Conservation (phyloP, 345 rosid genomes). For the Raphanus raphanistrum region DNA sequence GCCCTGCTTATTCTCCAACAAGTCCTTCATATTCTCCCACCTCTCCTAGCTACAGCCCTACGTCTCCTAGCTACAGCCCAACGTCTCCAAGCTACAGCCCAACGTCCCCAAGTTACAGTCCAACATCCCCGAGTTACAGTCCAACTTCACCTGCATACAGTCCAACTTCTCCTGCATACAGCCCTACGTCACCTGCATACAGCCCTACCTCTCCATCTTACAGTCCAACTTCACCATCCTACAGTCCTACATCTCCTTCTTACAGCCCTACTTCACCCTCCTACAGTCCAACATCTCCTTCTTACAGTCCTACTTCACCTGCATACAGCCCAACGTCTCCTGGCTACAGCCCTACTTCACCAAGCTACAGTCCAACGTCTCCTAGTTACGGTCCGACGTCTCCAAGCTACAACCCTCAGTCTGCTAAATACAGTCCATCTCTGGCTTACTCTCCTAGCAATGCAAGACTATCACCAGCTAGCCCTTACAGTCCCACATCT, state of each 20-base stretch:
- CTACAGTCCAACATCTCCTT: constrained; percentile 77
- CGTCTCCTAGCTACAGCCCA: background rate
- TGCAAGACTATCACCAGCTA: constrained; percentile 79
- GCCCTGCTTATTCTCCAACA: background rate
- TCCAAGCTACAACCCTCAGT: constrained; percentile 62
- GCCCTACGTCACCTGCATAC: constrained; percentile 80
- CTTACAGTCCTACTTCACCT: constrained; percentile 84
- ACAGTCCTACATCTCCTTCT: constrained; percentile 85
- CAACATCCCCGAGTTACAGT: constrained; percentile 72
- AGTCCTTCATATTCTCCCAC: background rate
- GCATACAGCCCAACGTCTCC: constrained; percentile 81
- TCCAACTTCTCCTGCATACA: constrained; percentile 70
- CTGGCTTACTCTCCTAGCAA: constrained; percentile 93
- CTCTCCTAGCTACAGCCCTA: background rate
- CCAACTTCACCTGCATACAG: constrained; percentile 82
- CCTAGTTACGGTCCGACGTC: constrained; percentile 79
- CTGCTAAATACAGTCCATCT: constrained; percentile 80
- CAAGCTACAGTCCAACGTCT: constrained; percentile 75
- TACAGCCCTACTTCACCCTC: constrained; percentile 83
- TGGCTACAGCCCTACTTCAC: constrained; percentile 82
- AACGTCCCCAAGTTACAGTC: constrained; percentile 70
- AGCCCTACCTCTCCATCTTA: constrained; percentile 85
- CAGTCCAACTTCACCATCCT: constrained; percentile 83
- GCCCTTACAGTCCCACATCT: constrained; percentile 96
- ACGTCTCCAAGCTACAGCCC: background rate